Evolutionary conservation across 2,329 filamentous ascomycete genomes (phyloP).

Genomic region (Esteya vermicola): DNA sequence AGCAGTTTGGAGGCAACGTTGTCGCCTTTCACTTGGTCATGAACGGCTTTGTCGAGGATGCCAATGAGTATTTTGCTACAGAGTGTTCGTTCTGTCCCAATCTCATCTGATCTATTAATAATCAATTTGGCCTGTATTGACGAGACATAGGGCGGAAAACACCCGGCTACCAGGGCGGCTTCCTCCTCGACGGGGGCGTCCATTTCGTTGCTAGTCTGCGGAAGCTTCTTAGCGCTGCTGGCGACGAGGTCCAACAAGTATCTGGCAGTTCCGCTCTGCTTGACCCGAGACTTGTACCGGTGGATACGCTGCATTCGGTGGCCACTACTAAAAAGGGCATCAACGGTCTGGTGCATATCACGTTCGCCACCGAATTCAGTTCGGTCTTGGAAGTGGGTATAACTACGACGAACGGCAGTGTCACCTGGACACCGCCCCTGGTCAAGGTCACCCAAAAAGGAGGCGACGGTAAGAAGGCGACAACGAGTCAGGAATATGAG

Average conservation of each 20-base stretch:
- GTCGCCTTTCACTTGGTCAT: slow-evolving; percentile 24
- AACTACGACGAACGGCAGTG: slow-evolving; percentile 7
- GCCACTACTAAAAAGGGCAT: slow-evolving; percentile 1
- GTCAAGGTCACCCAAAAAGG: slow-evolving; percentile 2
- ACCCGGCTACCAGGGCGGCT: slow-evolving; percentile 60
- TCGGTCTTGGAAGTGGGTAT: slow-evolving; percentile 1
- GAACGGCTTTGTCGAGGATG: slow-evolving; percentile 24
- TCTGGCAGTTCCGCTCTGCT: slow-evolving; percentile 1
- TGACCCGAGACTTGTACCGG: slow-evolving; percentile 1
- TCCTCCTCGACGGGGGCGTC: slow-evolving; percentile 62
- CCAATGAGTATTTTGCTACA: slow-evolving; percentile 35
- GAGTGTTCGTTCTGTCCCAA: too few relatives aligned
- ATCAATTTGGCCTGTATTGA: too few relatives aligned
- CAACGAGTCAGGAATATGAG: neutral
- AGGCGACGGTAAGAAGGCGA: neutral
- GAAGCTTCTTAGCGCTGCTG: neutral
- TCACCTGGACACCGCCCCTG: slow-evolving; percentile 12
- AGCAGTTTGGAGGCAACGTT: slow-evolving; percentile 14
- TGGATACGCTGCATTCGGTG: slow-evolving; percentile 5
- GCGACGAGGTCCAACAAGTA: slow-evolving; percentile 1
- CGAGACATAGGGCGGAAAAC: slow-evolving; percentile 36
- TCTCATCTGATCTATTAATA: too few relatives aligned
- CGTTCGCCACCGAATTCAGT: slow-evolving; percentile 7
- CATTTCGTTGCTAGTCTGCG: slow-evolving; percentile 25
- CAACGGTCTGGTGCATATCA: slow-evolving; percentile 5